Base-by-base conservation (phyloP, 2,329 filamentous ascomycete species). In the Tothia fuscella region DNA sequence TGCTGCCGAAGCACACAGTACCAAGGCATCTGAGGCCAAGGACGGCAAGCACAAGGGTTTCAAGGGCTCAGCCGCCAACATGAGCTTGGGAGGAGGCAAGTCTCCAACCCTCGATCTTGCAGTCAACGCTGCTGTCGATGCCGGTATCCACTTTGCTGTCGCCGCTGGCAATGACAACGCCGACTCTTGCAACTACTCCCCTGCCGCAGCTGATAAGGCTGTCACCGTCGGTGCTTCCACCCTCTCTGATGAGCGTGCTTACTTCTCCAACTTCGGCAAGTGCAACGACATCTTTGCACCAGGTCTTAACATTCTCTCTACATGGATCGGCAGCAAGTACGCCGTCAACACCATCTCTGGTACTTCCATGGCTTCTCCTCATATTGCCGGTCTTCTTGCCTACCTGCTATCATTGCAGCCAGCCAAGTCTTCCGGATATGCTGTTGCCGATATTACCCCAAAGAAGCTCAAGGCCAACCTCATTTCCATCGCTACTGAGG, bases 191-290 rank as follows among this genome's bases (percentile, higher is more conserved):
- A 93, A 91, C 73, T 98, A 96, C 77, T 98, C 91, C 30, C 91
- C 91, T 46, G 93, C 91, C 56, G 84, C 89, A 49, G 87, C 93
- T 53, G 72, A 77, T 56, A 86, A 93, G 58, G 88, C 91, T 52
- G 78, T 98, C 62, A 98, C 91, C 45, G 91, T 98, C 49, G 93
- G 89, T 66, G 91, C 91, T 52, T 93, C 87, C 34, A 91, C 85
- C 53, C 77, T 98, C 46, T 78, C 82, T 57, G 91, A 98, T 61
- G 85, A 86, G 73, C 89, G 91, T 67, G 91, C 91, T 51, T 98
- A 96, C 78, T 98, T 98, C 80, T 98, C 93, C 78, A 98, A 98
- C 83, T 96, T 80, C 66, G 91, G 91, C 65, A 91, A 89, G 75
- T 98, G 91, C 77, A 94, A 89, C 63, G 91, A 98, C 67, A 94